Conservation (phyloP, 805 yeast species). For the Saccharomycopsis babjevae region DNA sequence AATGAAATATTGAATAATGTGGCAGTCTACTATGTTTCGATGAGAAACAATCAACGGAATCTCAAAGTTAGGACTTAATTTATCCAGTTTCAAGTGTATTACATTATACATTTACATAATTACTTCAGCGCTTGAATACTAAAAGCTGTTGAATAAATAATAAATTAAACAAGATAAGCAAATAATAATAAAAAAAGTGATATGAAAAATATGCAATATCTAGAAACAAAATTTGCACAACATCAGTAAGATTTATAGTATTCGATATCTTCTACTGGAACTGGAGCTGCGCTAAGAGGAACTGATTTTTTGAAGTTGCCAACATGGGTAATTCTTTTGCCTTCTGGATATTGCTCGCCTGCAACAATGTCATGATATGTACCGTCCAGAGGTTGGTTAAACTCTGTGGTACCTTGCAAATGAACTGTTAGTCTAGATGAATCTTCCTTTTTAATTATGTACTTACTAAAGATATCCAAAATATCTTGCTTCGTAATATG, state of each 20-base stretch:
- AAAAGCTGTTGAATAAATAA: no score
- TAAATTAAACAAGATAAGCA: no score
- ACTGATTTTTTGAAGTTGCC: conserved; percentile 48
- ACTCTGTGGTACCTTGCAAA: conserved; percentile 26
- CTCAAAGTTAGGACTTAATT: no score
- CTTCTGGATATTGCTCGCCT: conserved; percentile 32
- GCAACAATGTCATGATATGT: neutral
- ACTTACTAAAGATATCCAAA: conserved; percentile 38
- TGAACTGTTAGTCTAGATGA: conserved; percentile 35
- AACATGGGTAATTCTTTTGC: conserved; percentile 33
- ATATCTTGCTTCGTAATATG: conserved; percentile 48
- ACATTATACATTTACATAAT: no score
- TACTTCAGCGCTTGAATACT: no score
- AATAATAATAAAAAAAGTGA: no score
- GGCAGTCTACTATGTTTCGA: no score
- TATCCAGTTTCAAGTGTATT: no score
- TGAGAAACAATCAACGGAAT: no score
- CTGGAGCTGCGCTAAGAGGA: conserved; percentile 51
- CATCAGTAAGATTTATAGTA: conserved; percentile 11
- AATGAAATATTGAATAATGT: no score
- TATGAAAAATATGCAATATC: no score
- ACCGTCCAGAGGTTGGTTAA: neutral
- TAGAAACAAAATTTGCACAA: neutral
- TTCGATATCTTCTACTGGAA: conserved; percentile 33
- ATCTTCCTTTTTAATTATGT: conserved; percentile 7